phyloP scores from a whole-genome alignment of 352 stramenopile genomes.

The Lagenidium sp. region DNA sequence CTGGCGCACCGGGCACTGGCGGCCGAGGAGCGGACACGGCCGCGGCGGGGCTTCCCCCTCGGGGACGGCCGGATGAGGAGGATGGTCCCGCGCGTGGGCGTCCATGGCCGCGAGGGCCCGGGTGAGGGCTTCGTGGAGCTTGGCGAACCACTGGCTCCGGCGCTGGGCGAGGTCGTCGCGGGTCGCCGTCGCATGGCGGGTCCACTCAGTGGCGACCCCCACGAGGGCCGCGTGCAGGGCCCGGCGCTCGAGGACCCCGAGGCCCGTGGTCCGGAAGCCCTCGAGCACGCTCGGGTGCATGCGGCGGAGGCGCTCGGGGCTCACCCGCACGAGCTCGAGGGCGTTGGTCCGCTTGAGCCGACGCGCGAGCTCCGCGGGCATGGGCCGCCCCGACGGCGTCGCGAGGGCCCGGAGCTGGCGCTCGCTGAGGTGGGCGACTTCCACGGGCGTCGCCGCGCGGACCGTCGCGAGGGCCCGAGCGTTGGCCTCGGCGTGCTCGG shows the following conservation, averaged over 20 bases:
- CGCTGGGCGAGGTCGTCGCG: conserved; percentile 73
- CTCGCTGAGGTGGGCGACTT: conserved; percentile 76
- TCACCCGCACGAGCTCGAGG: conserved; percentile 65
- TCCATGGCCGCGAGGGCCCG: conserved; percentile 6
- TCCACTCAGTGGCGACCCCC: conserved; percentile 49
- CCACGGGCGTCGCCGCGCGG: conserved; percentile 70
- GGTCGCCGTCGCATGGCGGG: conserved; percentile 63
- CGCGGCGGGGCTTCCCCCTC: no score
- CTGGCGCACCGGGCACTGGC: conserved; percentile 38
- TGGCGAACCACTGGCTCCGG: conserved; percentile 79
- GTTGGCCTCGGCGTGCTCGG: conserved; percentile 39
- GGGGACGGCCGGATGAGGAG: no score
- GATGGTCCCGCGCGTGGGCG: conserved; percentile 9
- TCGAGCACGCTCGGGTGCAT: conserved; percentile 83
- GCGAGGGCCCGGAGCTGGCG: conserved; percentile 35
- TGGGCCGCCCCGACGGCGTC: conserved; percentile 51
- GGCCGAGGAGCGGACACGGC: no score
- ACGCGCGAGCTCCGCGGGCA: conserved; percentile 59
- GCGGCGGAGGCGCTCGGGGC: conserved; percentile 58
- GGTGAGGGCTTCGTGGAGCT: conserved; percentile 58
- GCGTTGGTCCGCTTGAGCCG: conserved; percentile 88
- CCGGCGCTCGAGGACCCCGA: conserved; percentile 81
- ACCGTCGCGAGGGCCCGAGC: conserved; percentile 38
- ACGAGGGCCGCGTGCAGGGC: conserved; percentile 74
- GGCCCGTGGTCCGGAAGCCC: conserved; percentile 37